Percentiles rank a stretch among this genome's conserved stretches.
Conservation (phyloP, 164 flowering plant species). For the Magnolia kwangsiensis region DNA sequence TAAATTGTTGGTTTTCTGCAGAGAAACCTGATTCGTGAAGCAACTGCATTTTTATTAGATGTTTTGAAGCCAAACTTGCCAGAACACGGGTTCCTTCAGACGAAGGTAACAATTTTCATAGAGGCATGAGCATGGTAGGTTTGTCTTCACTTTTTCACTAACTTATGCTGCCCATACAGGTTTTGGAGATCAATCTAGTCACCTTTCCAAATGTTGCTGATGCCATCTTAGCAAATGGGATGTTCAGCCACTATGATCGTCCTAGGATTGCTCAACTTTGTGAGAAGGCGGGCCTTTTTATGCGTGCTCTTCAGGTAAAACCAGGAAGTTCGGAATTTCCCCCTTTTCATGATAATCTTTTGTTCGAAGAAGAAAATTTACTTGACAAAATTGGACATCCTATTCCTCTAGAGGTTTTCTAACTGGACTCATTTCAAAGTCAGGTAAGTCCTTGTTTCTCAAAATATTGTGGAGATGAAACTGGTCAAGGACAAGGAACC, state of each 20-base stretch:
- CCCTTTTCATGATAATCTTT: background rate
- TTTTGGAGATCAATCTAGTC: conserved; percentile 95
- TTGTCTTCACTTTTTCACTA: background rate
- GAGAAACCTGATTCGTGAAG: conserved; percentile 90
- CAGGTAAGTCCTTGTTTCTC: background rate
- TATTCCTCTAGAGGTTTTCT: background rate
- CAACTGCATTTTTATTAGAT: conserved; percentile 77
- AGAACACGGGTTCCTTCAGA: conserved; percentile 70
- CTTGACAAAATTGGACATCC: background rate
- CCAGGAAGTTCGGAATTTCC: background rate
- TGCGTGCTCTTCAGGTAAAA: conserved; percentile 83
- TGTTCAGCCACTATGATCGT: conserved; percentile 98
- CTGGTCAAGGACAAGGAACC: background rate
- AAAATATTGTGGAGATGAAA: background rate
- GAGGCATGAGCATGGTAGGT: background rate
- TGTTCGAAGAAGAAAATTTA: background rate
- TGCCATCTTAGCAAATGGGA: conserved; percentile 98
- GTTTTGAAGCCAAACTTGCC: conserved; percentile 79
- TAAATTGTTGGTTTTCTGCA: conserved; percentile 15
- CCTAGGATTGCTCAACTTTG: conserved; percentile 98
- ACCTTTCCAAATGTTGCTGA: conserved; percentile 99
- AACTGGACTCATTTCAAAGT: background rate
- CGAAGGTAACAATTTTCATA: conserved; percentile 45
- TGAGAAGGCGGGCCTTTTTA: conserved; percentile 93
- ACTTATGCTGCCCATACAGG: conserved; percentile 38